A percentile compares a stretch with the other conserved stretches of the same genome.
These are phyloP conservation scores for Nepenthes alata DNA, from an alignment of 179 eudicot genomes.

Conservation along the genomic window DNA sequence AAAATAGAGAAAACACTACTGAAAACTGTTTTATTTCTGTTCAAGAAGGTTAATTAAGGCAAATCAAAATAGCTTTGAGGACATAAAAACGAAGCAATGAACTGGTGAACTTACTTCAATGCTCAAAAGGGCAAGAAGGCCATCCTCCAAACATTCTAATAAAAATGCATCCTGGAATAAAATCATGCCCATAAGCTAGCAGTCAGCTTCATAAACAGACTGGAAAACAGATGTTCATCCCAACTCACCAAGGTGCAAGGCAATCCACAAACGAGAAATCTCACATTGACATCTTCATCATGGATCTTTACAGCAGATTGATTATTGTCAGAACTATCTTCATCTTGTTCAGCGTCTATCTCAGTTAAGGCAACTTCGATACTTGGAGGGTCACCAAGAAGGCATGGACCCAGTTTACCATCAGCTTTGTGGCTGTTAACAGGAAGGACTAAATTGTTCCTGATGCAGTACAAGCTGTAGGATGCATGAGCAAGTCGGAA, in stretches of 20 bases:
- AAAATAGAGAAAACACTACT: no score
- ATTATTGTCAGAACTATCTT: constrained; percentile 41
- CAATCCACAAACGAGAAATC: constrained; percentile 74
- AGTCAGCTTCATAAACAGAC: constrained; percentile 2
- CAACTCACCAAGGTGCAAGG: constrained; percentile 55
- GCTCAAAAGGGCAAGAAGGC: constrained; percentile 76
- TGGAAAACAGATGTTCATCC: constrained; percentile 2
- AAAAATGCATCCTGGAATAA: constrained; percentile 60
- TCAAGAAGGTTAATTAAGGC: no score
- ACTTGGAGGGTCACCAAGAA: constrained; percentile 78
- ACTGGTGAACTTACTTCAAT: constrained; percentile 66
- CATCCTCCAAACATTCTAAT: constrained; percentile 79
- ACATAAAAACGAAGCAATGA: constrained; percentile 1
- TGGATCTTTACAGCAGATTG: constrained; percentile 77
- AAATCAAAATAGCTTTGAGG: not conserved
- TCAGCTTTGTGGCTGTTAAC: constrained; percentile 21
- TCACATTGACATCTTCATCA: constrained; percentile 65
- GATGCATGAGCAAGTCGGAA: constrained; percentile 89
- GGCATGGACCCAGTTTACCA: constrained; percentile 53
- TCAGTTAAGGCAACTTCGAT: constrained; percentile 55
- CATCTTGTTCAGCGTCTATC: constrained; percentile 52
- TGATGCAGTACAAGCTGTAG: constrained; percentile 60
- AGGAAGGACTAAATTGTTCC: constrained; percentile 49
- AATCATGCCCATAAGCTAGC: constrained; percentile 6
- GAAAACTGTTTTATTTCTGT: no score